phyloP scores from a whole-genome alignment of 495 filamentous ascomycete genomes.

The Chaetomium fimeti region DNA sequence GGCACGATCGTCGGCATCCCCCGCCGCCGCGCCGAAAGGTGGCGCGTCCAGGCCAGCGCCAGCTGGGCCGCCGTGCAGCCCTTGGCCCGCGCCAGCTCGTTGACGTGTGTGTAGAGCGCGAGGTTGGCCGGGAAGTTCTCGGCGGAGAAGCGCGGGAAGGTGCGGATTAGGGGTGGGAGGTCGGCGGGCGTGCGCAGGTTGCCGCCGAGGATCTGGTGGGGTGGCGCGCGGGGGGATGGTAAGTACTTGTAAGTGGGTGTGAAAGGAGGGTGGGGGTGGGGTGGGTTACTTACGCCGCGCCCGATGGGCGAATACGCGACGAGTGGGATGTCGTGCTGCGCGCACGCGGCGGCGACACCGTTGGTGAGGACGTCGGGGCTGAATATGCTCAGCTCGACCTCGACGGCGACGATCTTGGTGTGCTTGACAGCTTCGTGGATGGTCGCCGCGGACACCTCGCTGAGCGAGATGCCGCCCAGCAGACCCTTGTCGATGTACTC shows the following conservation, averaged over 20 bases:
- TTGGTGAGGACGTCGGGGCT: slow-evolving; percentile 67
- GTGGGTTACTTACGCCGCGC: slow-evolving; percentile 54
- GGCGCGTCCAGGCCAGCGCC: slow-evolving; percentile 68
- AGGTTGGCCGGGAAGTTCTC: slow-evolving; percentile 73
- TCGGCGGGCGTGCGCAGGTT: slow-evolving; percentile 60
- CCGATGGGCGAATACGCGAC: slow-evolving; percentile 55
- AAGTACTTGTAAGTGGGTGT: slow-evolving; percentile 12
- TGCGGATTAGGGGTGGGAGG: slow-evolving; percentile 55
- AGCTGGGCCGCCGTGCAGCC: slow-evolving; percentile 71
- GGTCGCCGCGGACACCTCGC: slow-evolving; percentile 69
- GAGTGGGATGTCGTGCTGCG: slow-evolving; percentile 67
- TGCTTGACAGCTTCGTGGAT: slow-evolving; percentile 70
- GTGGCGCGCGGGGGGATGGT: background rate
- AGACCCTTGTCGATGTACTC: slow-evolving; percentile 71
- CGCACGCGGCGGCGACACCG: slow-evolving; percentile 69
- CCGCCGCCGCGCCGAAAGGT: slow-evolving; percentile 50
- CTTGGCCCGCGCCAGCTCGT: slow-evolving; percentile 66
- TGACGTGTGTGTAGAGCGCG: slow-evolving; percentile 64
- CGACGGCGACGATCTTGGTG: slow-evolving; percentile 69
- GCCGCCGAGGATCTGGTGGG: slow-evolving; percentile 50
- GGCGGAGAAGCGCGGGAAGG: slow-evolving; percentile 63
- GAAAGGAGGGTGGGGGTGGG: background rate
- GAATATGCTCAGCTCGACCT: slow-evolving; percentile 77
- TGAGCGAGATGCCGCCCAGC: slow-evolving; percentile 74
- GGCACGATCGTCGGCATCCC: slow-evolving; percentile 74